These are phyloP conservation scores for Trichoderma sp. DNA, from an alignment of 2,329 filamentous ascomycete genomes.

Conservation along the genomic window DNA sequence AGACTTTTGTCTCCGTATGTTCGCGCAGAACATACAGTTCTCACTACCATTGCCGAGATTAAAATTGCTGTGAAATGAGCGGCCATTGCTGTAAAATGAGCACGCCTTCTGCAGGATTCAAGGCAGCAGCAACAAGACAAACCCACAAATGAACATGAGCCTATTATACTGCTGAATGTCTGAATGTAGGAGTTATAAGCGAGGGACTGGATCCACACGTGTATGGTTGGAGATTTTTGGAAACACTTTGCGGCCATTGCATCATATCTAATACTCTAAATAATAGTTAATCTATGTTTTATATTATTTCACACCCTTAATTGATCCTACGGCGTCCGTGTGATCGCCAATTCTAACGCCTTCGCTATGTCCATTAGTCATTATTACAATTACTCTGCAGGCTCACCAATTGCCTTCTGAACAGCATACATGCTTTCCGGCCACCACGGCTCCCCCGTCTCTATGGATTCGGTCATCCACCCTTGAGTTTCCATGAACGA, in stretches of 20 bases:
- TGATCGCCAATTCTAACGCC: neutral
- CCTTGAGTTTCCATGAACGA: neutral
- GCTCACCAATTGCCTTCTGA: constrained; percentile 9
- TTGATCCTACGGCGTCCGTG: neutral
- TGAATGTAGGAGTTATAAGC: neutral
- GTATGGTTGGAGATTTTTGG: neutral
- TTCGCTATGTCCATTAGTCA: neutral
- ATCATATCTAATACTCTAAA: neutral
- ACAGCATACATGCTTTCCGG: constrained; percentile 8
- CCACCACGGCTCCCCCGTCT: neutral
- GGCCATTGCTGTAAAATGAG: neutral
- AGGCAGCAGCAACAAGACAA: neutral
- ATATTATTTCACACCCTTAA: neutral
- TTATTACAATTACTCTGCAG: neutral
- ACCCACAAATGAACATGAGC: too few relatives aligned
- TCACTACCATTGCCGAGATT: neutral
- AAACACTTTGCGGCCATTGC: neutral
- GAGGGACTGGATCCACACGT: neutral
- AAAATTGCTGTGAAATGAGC: neutral
- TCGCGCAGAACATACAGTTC: neutral
- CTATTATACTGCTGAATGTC: too few relatives aligned
- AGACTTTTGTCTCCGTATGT: neutral
- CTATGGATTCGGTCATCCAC: neutral
- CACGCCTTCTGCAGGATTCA: neutral
- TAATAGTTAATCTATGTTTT: neutral